Base-by-base conservation (phyloP, 768 basidiomycete genomes). In the Agrocybe pediades region DNA sequence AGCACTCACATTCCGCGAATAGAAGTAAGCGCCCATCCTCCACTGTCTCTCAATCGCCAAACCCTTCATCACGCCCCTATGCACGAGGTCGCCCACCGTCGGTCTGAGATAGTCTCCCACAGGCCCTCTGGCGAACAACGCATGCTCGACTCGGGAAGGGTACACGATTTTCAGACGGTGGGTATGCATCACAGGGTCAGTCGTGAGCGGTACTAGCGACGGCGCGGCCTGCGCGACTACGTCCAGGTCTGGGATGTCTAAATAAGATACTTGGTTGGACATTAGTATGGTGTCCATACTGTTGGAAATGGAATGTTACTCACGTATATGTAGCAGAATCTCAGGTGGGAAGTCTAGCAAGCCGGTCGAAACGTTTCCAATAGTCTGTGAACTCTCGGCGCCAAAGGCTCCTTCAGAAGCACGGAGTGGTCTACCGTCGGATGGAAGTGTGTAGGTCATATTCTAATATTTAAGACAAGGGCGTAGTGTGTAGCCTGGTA, bases 161-260 rank as follows among this genome's bases (percentile, higher is more conserved):
- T 82, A 78, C 16, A 87, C 75, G 26, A 88, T 74, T 41, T 71
- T 77, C 53, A 90, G 65, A 11, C 89, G 82, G 52, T 78, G 75
- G 41, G 74, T 78, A 61, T 90, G 86, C 26, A 91, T 69, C 9
- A 85, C 77, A 0, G 83, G 86, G 65, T 90, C 88, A 6, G 75
- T 66, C 9, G 85, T 79, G 47, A 89, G 72, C 6, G 62, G 63
- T 7, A 76, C 75, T 6, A 90, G 72, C 20, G 65, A 55, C 23
- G 76, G 81, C 47, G 72, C 78, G 23, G 78, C 72, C 50, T 72
- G 77, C 7, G 80, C 76, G 36, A 88, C 65, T 1, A 74, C 62
- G 43, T 78, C 79, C 42, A 90, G 78, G 63, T 91, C 89, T 0
- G 89, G 88, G 6, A 90, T 68, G 67, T 90, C 89, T 50, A 91